Base-by-base conservation (phyloP, 75 land plant species). In the Sequoiadendron giganteum region DNA sequence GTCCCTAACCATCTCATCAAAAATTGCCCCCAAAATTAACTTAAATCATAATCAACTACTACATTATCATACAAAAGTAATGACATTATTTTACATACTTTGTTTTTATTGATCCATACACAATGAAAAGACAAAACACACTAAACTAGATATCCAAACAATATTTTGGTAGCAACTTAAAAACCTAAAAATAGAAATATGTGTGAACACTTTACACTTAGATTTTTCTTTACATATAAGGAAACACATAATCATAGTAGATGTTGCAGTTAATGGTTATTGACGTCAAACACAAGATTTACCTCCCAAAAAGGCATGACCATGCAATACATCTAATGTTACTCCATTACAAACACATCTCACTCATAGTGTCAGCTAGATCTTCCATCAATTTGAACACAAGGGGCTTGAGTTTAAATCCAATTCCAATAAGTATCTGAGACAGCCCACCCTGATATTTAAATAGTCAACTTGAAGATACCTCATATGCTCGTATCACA, bases 401-500 rank as follows among this genome's bases (percentile, higher is more conserved):
- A 34, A 34, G 2, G 16, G 13, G 5, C 2, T 34, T 32, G 16
- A 34, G 77, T 34, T 10, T 10, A 75, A 75, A 75, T 75, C 77
- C 77, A 75, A 70, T 70, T 6, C 6, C 32, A 70, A 30, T 10
- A 70, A 70, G 39, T 34, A 75, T 39, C 16, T 42, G 21, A 13
- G 32, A 42, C 21, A 32, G 49, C 32, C 47, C 47, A 1, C 15
- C 25, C 36, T 75, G 39, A 75, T 75, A 32, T 75, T 75, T 75
- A 80, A 32, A 38, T 0, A 85, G 34, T 19, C 28, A 58, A 25
- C 14, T 32, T 75, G 87, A 36, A 79, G n/a, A 70, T 79, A 97
- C 96, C 98, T 97, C 95, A 86, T 96, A 97, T 8, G 99, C 99
- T 56, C 88, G 88, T 55, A 97, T 95, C 28, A 97, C 90, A 38